These are phyloP conservation scores for Umbelopsis sp. DNA, from an alignment of 192 early-diverging fungal genomes.

Conservation along the genomic window DNA sequence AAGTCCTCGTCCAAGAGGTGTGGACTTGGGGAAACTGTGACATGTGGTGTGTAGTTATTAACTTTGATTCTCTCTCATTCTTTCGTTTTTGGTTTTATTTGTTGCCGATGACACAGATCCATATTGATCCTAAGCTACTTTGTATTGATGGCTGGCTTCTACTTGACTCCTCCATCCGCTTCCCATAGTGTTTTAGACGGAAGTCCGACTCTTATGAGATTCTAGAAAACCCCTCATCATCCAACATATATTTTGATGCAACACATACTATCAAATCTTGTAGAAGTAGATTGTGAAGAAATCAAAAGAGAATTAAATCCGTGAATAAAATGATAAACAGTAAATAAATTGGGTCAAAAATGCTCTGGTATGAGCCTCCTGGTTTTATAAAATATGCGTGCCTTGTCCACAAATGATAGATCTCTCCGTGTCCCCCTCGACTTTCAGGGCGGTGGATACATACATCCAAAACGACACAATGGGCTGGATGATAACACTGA, in stretches of 20 bases:
- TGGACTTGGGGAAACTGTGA: too few relatives aligned
- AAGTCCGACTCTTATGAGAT: not conserved
- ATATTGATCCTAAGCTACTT: conserved; percentile 87
- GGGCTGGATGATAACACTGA: not conserved
- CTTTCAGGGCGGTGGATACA: too few relatives aligned
- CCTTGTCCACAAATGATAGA: not conserved
- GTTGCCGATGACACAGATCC: conserved; percentile 22
- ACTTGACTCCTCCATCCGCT: conserved; percentile 62
- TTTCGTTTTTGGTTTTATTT: not conserved
- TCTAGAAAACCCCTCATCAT: not conserved
- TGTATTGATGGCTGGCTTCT: conserved; percentile 80
- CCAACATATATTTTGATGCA: not conserved
- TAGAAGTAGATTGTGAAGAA: not conserved
- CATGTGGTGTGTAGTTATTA: not conserved
- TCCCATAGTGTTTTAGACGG: conserved; percentile 30
- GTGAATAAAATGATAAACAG: too few relatives aligned
- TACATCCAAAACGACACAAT: not conserved
- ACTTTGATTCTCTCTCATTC: not conserved
- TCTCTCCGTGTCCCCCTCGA: not conserved
- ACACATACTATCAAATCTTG: not conserved
- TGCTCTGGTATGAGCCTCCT: not conserved
- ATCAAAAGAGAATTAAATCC: not conserved
- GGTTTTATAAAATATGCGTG: conserved; percentile 1
- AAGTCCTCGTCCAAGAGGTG: not conserved
- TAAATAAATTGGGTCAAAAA: too few relatives aligned